Evolutionary conservation across 2,329 filamentous ascomycete genomes (phyloP).

Genomic region (Zopfia rhizophila): DNA sequence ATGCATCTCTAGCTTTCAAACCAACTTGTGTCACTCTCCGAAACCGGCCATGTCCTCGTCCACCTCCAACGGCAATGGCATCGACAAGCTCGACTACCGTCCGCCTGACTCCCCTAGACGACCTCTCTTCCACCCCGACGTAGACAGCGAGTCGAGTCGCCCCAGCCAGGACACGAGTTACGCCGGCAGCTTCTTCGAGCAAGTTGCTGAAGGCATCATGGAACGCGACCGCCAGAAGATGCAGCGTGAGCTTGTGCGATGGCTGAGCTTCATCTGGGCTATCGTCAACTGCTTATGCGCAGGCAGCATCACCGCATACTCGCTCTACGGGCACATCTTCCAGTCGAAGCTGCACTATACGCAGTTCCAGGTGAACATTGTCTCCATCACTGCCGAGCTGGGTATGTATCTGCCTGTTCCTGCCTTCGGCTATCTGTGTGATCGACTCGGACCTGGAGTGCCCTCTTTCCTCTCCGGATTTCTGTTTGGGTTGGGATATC

Average conservation of each 20-base stretch:
- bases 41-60: constrained; percentile 42
- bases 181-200: constrained; percentile 66
- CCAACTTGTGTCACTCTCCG: constrained; percentile 32
- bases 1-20: constrained; percentile 11
- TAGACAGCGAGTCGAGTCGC: constrained; percentile 42
- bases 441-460: constrained; percentile 83
- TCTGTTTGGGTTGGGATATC: constrained; percentile 83
- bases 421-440: constrained; percentile 88
- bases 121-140: constrained; percentile 53
- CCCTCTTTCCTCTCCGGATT: constrained; percentile 77
- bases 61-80: constrained; percentile 45
- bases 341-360: constrained; percentile 87
- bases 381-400: constrained; percentile 87
- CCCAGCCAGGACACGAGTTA: constrained; percentile 57
- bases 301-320: constrained; percentile 92
- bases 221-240: constrained; percentile 66
- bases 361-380: constrained; percentile 90
- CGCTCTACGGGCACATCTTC: constrained; percentile 91
- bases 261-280: constrained; percentile 69
- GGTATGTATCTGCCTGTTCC: constrained; percentile 94
- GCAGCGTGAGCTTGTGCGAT: constrained; percentile 63
- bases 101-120: constrained; percentile 43
- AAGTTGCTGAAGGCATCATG: constrained; percentile 70
- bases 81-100: constrained; percentile 63
- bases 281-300: constrained; percentile 78